These are phyloP conservation scores for Desmodesmus armatus DNA, from an alignment of 139 green algal genomes.

Conservation along the genomic window DNA sequence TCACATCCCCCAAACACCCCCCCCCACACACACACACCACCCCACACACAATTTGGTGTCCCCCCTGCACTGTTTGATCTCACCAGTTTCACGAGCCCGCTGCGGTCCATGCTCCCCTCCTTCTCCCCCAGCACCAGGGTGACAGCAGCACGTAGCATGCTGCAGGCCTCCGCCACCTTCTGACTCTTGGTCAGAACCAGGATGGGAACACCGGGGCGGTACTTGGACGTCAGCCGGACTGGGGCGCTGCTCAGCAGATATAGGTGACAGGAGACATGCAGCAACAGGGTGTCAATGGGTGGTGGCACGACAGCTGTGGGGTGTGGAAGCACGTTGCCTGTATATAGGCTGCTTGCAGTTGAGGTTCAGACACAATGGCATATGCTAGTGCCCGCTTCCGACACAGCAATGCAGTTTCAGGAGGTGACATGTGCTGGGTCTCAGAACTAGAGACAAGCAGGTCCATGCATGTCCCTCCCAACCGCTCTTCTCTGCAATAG, in stretches of 20 bases:
- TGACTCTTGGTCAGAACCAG: slow-evolving; percentile 50
- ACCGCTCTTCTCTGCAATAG: no score
- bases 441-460: no score
- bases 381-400: no score
- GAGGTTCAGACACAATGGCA: background rate
- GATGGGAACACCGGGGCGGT: slow-evolving; percentile 57
- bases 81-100: slow-evolving; percentile 43
- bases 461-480: no score
- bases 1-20: no score
- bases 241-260: slow-evolving; percentile 51
- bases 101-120: background rate
- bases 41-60: no score
- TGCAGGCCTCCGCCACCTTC: slow-evolving; percentile 44
- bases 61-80: no score
- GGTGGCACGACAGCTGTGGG: no score
- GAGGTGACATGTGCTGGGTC: no score
- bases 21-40: no score
- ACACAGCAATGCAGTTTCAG: no score
- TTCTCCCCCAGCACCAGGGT: slow-evolving; percentile 46
- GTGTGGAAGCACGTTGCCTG: slow-evolving; percentile 46
- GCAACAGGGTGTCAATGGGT: no score
- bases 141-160: slow-evolving; percentile 51
- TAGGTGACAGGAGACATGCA: slow-evolving; percentile 44
- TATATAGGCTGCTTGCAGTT: background rate
- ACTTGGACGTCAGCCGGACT: slow-evolving; percentile 68